Evolutionary conservation across 2,329 filamentous ascomycete genomes (phyloP).

Genomic region (Lojkania enalia): DNA sequence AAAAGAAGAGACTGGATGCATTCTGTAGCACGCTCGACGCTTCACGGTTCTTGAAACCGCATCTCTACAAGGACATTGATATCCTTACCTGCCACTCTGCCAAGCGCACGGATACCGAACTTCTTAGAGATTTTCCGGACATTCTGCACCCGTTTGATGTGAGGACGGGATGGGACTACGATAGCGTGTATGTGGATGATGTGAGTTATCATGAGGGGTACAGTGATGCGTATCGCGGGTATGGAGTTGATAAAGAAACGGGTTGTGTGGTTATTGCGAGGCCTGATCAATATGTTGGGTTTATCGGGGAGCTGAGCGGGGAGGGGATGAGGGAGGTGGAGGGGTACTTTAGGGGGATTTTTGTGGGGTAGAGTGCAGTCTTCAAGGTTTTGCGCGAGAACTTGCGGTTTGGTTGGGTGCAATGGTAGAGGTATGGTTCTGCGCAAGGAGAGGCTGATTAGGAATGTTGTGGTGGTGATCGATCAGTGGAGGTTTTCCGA

Average conservation of each 20-base stretch:
- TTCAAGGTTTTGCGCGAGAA: too few relatives aligned
- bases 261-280: constrained; percentile 64
- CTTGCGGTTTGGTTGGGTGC: too few relatives aligned
- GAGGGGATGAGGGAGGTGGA: constrained; percentile 34
- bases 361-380: too few relatives aligned
- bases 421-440: too few relatives aligned
- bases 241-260: constrained; percentile 58
- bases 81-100: constrained; percentile 64
- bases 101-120: constrained; percentile 50
- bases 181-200: constrained; percentile 54
- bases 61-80: constrained; percentile 59
- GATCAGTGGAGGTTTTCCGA: too few relatives aligned
- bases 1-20: constrained; percentile 50
- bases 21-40: constrained; percentile 53
- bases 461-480: too few relatives aligned
- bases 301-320: constrained; percentile 44
- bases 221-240: constrained; percentile 57
- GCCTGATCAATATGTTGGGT: constrained; percentile 69
- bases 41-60: constrained; percentile 49
- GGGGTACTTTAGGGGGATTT: constrained; percentile 35
- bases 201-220: constrained; percentile 49
- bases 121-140: constrained; percentile 48
- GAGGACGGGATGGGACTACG: constrained; percentile 44
- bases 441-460: too few relatives aligned
- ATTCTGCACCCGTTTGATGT: constrained; percentile 51